Evolutionary conservation across 2,329 filamentous ascomycete species (phyloP), one percentile per base, ranked within the genome.

Genomic region (Alternaria panax): DNA sequence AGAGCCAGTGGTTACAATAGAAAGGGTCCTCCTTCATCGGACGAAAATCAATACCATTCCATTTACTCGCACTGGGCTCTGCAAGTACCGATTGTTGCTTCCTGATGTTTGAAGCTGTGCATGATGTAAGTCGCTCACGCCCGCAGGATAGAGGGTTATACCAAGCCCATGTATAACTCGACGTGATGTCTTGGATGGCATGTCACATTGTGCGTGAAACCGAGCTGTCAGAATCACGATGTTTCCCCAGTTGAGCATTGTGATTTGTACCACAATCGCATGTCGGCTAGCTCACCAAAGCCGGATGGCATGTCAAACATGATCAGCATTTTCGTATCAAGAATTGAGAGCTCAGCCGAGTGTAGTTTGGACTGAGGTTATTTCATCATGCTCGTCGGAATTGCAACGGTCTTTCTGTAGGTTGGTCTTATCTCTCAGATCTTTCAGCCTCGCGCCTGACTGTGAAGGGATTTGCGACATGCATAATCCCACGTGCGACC

Each of bases 21-120:
- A 76, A 73, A 75, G 68, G 72, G 65, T 67, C 66, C 69, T 68
- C 72, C 73, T 75, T 73, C 74, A 75, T 63, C 67, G 73, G 74
- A 74, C 64, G 68, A 72, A 76, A 75, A 73, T 68, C 62, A 59
- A 70, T 70, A 65, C 62, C 67, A 67, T 34, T 34, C 30, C 45
- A 18, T 22, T 25, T 34, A 32, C 30, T 34, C 20, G 6, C 24
- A 24, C n/a, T n/a, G 30, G 20, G 14, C 11, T 34, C 16, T 34
- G 12, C 30, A 16, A 25, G 7, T 25, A 34, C 20, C 22, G 8
- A 25, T n/a, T 48, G 54, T 54, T 18, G 24, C 22, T n/a, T 52
- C 36, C 22, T 24, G 25, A 27, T 22, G 16, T 7, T 42, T 22
- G 12, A 41, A 16, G n/a, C 18, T 24, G 34, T 42, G 7, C 18